Conservation (phyloP, 345 rosid genomes). For the Carallia brachiata region DNA sequence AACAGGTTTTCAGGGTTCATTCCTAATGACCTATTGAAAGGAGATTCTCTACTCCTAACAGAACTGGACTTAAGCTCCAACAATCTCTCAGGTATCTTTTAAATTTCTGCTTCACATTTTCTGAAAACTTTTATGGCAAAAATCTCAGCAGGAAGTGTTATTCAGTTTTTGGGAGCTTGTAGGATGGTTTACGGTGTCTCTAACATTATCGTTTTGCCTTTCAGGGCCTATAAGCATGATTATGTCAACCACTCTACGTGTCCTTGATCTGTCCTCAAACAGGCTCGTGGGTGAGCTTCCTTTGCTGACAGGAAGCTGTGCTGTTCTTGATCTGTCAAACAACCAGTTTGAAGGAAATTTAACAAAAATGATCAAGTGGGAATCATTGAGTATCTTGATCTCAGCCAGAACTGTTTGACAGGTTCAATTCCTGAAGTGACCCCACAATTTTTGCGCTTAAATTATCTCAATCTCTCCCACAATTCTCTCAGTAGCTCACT, state of each 20-base stretch:
- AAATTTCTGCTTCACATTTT: constrained; percentile 15
- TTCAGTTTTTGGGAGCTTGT: not conserved
- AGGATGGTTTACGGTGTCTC: constrained; percentile 18
- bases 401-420: constrained; percentile 70
- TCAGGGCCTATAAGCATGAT: constrained; percentile 76
- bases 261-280: constrained; percentile 81
- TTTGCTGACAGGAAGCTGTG: constrained; percentile 73
- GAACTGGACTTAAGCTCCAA: constrained; percentile 88
- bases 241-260: constrained; percentile 69
- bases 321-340: constrained; percentile 79
- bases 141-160: too few relatives aligned
- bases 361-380: constrained; percentile 75
- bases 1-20: constrained; percentile 77
- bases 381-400: constrained; percentile 81
- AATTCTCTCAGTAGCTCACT: constrained; percentile 69
- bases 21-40: constrained; percentile 81
- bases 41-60: constrained; percentile 76
- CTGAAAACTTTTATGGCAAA: not conserved
- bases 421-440: constrained; percentile 75
- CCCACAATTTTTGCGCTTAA: constrained; percentile 79
- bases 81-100: constrained; percentile 77
- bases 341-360: constrained; percentile 81
- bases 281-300: constrained; percentile 83
- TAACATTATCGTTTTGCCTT: constrained; percentile 27
- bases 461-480: constrained; percentile 80